phyloP scores from a whole-genome alignment of 2,329 filamentous ascomycete species.

The Talaromyces atroroseus region DNA sequence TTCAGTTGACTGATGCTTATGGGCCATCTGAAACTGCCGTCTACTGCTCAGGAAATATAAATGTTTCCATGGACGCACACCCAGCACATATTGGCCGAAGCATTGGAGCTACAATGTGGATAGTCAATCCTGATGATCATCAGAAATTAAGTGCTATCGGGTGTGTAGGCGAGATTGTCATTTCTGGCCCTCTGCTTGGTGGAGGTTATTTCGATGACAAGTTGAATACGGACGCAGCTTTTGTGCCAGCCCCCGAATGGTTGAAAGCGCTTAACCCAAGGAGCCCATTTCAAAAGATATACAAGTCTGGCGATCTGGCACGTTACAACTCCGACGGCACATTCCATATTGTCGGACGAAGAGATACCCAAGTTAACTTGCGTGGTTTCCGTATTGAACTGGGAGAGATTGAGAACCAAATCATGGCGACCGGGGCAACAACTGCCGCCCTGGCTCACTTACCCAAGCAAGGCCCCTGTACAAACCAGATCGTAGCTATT shows the following conservation, averaged over 20 bases:
- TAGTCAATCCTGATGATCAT: slow-evolving; percentile 42
- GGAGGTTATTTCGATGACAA: slow-evolving; percentile 43
- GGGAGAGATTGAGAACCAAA: slow-evolving; percentile 31
- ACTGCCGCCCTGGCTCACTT: background rate
- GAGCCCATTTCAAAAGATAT: slow-evolving; percentile 29
- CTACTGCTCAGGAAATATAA: background rate
- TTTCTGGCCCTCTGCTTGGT: slow-evolving; percentile 37
- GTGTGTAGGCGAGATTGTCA: slow-evolving; percentile 33
- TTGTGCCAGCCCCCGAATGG: slow-evolving; percentile 36
- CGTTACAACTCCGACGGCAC: slow-evolving; percentile 33
- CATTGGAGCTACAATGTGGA: slow-evolving; percentile 29
- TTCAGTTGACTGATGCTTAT: slow-evolving; percentile 36
- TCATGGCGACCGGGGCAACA: background rate
- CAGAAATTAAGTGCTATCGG: slow-evolving; percentile 42
- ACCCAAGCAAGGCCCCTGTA: background rate
- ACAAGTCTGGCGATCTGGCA: slow-evolving; percentile 30
- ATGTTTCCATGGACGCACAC: background rate
- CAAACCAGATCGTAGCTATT: background rate
- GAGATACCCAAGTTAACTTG: slow-evolving; percentile 37
- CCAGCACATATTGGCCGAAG: background rate
- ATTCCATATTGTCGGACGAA: slow-evolving; percentile 26
- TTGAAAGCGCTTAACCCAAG: slow-evolving; percentile 16
- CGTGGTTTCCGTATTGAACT: slow-evolving; percentile 39
- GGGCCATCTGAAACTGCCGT: slow-evolving; percentile 29
- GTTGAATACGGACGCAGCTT: slow-evolving; percentile 30